These are phyloP conservation scores for Schizophyllum amplum DNA, from an alignment of 1,284 basidiomycete species.

Conservation along the genomic window DNA sequence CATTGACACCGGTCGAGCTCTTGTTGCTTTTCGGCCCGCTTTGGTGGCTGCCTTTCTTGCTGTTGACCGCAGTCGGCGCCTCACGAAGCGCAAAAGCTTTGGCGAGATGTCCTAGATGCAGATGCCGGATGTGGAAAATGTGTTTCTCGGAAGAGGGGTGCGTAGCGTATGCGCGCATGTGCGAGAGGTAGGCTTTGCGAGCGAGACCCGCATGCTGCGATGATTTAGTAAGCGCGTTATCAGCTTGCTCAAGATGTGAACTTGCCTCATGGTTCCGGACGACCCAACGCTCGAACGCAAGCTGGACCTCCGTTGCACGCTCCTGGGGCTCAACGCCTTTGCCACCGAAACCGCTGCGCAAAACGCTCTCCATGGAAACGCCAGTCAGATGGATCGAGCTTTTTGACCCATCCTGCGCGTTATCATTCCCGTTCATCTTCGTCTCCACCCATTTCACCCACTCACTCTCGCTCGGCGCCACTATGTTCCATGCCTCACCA, in stretches of 20 bases:
- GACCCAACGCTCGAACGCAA: slow-evolving; percentile 95
- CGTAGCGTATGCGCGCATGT: slow-evolving; percentile 95
- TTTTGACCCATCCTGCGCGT: slow-evolving; percentile 23
- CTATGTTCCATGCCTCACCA: slow-evolving; percentile 93
- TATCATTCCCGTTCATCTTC: slow-evolving; percentile 56
- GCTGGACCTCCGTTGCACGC: slow-evolving; percentile 93
- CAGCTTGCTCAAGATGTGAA: slow-evolving; percentile 12
- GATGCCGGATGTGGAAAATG: slow-evolving; percentile 89
- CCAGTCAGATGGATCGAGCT: slow-evolving; percentile 47
- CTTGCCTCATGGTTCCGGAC: slow-evolving; percentile 64
- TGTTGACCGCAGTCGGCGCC: slow-evolving; percentile 65
- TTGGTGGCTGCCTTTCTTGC: slow-evolving; percentile 8
- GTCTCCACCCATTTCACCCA: slow-evolving; percentile 87
- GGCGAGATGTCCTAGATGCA: slow-evolving; percentile 94
- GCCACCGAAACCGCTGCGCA: slow-evolving; percentile 83
- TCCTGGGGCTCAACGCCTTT: slow-evolving; percentile 75
- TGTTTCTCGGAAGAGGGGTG: slow-evolving; percentile 94
- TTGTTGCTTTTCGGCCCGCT: slow-evolving; percentile 14
- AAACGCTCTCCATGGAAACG: slow-evolving; percentile 61
- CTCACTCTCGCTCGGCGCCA: slow-evolving; percentile 77
- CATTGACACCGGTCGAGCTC: slow-evolving; percentile 10
- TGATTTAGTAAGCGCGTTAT: slow-evolving; percentile 4
- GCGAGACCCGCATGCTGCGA: slow-evolving; percentile 70
- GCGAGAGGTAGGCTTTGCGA: slow-evolving; percentile 83
- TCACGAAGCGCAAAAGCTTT: slow-evolving; percentile 96